These are phyloP conservation scores for Quercus gilva DNA, from an alignment of 306 rosid species.

Conservation along the genomic window DNA sequence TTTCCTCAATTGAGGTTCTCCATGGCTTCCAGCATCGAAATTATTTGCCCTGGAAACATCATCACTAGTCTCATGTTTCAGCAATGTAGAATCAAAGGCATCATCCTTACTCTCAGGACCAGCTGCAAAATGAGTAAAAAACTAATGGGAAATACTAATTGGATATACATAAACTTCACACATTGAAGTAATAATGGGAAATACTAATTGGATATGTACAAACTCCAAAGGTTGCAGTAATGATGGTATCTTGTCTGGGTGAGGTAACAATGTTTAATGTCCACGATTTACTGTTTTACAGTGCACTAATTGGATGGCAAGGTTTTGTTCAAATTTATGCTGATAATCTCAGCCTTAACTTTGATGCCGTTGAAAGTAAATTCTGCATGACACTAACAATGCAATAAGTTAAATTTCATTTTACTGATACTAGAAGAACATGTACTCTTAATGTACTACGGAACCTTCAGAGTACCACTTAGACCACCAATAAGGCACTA, in stretches of 20 bases:
- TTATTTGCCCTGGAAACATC: constrained; percentile 17
- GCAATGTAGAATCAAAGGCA: constrained; percentile 1
- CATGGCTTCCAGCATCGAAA: background rate
- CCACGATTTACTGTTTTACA: too few species aligned
- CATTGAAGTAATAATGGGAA: background rate
- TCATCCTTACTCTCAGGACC: constrained; percentile 16
- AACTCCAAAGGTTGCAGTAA: background rate
- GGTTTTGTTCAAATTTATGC: too few species aligned
- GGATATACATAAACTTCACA: background rate
- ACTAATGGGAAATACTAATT: background rate
- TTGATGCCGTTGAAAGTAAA: too few species aligned
- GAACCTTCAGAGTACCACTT: background rate
- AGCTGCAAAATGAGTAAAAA: constrained; percentile 23
- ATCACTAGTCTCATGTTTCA: constrained; percentile 27
- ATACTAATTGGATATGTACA: background rate
- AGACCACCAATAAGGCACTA: background rate
- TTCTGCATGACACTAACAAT: too few species aligned
- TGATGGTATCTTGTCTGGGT: too few species aligned
- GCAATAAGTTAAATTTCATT: too few species aligned
- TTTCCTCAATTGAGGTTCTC: background rate
- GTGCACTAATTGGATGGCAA: too few species aligned
- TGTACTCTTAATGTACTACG: too few species aligned
- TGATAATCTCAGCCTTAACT: too few species aligned
- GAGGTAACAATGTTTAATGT: too few species aligned
- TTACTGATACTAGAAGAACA: too few species aligned